Base-by-base conservation (phyloP, 2,329 filamentous ascomycete genomes). In the Aspergillus aculeatinus region DNA sequence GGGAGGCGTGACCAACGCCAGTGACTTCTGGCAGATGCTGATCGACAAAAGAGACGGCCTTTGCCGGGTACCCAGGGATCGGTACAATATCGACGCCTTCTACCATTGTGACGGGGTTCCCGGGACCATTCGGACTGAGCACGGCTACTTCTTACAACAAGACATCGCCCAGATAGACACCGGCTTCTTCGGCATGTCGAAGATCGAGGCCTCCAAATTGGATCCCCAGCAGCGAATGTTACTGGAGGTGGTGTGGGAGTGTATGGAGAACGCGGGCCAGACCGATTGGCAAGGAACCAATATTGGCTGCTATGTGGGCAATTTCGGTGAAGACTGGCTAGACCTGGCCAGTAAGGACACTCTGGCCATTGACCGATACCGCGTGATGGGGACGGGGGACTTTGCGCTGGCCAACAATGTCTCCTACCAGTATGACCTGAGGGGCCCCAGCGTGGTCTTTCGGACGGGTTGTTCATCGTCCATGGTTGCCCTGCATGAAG, bases 391-490 rank as follows among this genome's bases (percentile, higher is more conserved):
- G 5, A 55, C 63, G 5, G 63, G 63, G 5, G 61, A 64, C 5
- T 70, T 66, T 29, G 61, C 63, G 2, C 52, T 70, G 5, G 53
- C 68, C 16, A 71, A 70, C 31, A 66, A 66, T 2, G 31, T 71
- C 4, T 70, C 67, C 0, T 68, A 67, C 54, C 58, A 65, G 48
- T 67, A 63, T 50, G 66, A 70, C 54, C 50, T 71, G 1, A 19
- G 44, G 31, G 67, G 66, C 0, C 69, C 69, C 3, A 70, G 65
- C 48, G 60, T 70, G 47, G 65, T 63, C 1, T 60, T 77, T 2
- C 66, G 70, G 14, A 78, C 77, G 0, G 77, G 69, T 1, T 77
- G 76, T 49, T 77, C 74, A 0, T 70, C 74, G 0, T 68, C 73
- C 1, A 53, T 78, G 9, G 62, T 70, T 1, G 67, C 58, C 14